Percentiles rank a stretch among this genome's conserved stretches.
phyloP scores from a whole-genome alignment of 768 basidiomycete genomes.

The Tylopilus felleus region DNA sequence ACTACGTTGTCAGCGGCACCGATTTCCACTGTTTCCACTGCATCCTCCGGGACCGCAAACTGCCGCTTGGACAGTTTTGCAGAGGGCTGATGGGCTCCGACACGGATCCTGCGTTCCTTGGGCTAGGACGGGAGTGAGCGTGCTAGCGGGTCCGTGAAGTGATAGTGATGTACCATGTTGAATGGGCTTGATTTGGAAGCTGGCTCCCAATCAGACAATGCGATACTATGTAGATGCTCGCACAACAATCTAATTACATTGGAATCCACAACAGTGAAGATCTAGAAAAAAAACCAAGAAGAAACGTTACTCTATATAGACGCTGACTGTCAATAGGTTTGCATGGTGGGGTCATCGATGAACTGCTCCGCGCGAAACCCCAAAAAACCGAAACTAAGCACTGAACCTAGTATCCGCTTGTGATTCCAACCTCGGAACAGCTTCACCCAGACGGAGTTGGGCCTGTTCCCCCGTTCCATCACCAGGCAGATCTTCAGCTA shows the following conservation, averaged over 20 bases:
- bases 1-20: slow-evolving; percentile 33
- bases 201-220: no score
- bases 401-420: background rate
- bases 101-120: slow-evolving; percentile 40
- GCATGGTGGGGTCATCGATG: background rate
- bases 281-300: background rate
- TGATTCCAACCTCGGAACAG: slow-evolving; percentile 5
- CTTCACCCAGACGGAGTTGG: slow-evolving; percentile 6
- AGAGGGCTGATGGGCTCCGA: slow-evolving; percentile 48
- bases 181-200: background rate
- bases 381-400: background rate
- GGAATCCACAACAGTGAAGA: no score
- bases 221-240: no score
- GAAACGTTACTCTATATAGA: background rate
- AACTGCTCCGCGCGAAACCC: background rate
- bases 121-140: slow-evolving; percentile 28
- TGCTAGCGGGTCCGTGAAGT: background rate
- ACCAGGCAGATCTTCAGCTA: background rate
- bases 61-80: slow-evolving; percentile 46
- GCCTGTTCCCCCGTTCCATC: slow-evolving; percentile 3
- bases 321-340: background rate
- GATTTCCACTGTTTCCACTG: slow-evolving; percentile 46
- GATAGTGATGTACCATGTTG: slow-evolving; percentile 20
- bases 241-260: no score
- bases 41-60: slow-evolving; percentile 49